Base-by-base conservation (phyloP, 345 rosid species). In the Citrus australasica region DNA sequence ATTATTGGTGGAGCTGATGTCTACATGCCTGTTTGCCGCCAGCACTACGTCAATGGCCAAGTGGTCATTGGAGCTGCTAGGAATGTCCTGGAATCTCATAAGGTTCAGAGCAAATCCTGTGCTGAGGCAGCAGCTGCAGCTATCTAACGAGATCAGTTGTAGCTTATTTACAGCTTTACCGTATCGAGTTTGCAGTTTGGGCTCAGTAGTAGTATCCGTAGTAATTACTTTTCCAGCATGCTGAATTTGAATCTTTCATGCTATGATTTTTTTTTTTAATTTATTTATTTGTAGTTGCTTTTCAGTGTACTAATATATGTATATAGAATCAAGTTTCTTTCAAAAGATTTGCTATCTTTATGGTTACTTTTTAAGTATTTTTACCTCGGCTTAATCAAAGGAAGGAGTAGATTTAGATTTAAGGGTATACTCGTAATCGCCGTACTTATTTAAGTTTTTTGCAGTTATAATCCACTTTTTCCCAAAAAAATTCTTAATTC, bases 1-100 rank as follows among this genome's bases (percentile, higher is more conserved):
- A 85, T 96, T 21, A 89, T 94, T 1, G 97, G 91, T 0, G 98
- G 99, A 24, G 85, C 91, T 61, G 94, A 91, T 68, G 82, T 92
- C 21, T 94, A 96, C 84, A 91, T 94, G 98, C 99, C 94, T 0
- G 94, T 90, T 27, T 95, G 99, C 82, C 94, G 97, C 9, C 91
- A 87, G 63, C 99, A 92, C 79, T 92, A 94, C 48, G 82, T 89
- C 21, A 79, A 76, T 59, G 86, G 92, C 6, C 90, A 91, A 67
- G 79, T 77, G 14, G 91, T 81, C 42, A 74, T 77, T 38, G 84
- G 83, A 73, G 81, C 89, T 21, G 82, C 87, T 7, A 86, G 65
- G 78, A 79, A 55, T 55, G 83, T 71, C 8, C 38, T 77, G 71
- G 85, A 84, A 69, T 70, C 87, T 63, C 78, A 55, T 17, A 84